Evolutionary conservation across 2,329 filamentous ascomycete species (phyloP), one percentile per base, ranked within the genome.

Genomic region (Colletotrichum abscissum): DNA sequence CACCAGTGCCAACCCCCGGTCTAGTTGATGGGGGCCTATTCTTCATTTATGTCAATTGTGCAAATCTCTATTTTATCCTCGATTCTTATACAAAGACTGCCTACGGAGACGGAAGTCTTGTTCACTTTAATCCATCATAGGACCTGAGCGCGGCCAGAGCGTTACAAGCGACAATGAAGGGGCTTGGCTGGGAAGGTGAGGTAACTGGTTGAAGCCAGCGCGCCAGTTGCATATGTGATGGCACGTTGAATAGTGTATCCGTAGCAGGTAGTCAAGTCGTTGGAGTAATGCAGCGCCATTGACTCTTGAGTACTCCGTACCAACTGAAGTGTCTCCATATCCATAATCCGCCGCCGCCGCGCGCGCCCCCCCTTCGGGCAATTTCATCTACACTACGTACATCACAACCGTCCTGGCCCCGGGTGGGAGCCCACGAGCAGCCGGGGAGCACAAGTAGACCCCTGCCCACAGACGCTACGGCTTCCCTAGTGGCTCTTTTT

Each of bases 331-430:
- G 77, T 80, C 80, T 76, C 72, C 64, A 65, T 70, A n/a, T 49
- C 42, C 42, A 49, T 49, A 65, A 65, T 24, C 70, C 70, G 70
- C 70, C 66, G 60, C 28, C 68, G 63, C 38, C 49, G 60, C 42
- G 19, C 62, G 26, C 63, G 75, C 76, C 79, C 79, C 75, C 78
- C 78, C 78, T 82, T 84, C 83, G 82, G 83, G 81, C 82, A 84
- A 84, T 84, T 84, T 84, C 80, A 84, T 84, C 82, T 83, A 79
- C 80, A 80, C 82, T 83, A 79, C 80, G 80, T 80, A 79, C 80
- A 80, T 80, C 78, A 80, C 77, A 82, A 80, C 79, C 78, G 79
- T 80, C 78, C 75, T 78, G 77, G 79, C 76, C 79, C 78, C 77
- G 79, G 78, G 52, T 67, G 73, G 57, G 75, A 63, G 56, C 74